Percentiles rank a stretch among this genome's conserved stretches.
Evolutionary conservation across 768 basidiomycete genomes (phyloP).

Genomic region (Pulveroboletus ravenelii): DNA sequence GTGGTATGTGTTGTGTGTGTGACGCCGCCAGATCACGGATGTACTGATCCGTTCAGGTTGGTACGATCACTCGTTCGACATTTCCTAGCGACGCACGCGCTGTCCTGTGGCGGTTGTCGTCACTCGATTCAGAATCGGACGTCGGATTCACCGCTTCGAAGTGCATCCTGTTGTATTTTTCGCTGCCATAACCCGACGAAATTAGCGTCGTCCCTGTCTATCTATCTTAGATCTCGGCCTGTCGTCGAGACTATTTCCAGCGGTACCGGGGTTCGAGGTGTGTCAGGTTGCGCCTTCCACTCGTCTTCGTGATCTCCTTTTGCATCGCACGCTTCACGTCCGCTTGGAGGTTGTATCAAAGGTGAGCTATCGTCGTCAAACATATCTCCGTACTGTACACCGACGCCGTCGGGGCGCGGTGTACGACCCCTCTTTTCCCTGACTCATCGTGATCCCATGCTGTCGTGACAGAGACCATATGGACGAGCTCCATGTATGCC

Average conservation of each 20-base stretch:
- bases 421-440: not conserved
- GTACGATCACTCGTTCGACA: not conserved
- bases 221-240: slow-evolving; percentile 2
- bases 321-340: not conserved
- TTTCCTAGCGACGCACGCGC: not conserved
- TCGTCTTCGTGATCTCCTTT: slow-evolving; percentile 2
- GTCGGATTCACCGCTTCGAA: slow-evolving; percentile 7
- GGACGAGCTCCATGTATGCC: not conserved
- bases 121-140: slow-evolving; percentile 6
- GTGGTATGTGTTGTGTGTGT: not conserved
- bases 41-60: not conserved
- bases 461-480: not conserved
- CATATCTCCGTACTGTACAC: not conserved
- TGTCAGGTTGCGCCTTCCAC: not conserved
- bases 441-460: not conserved
- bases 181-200: not conserved
- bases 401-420: no score
- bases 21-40: not conserved
- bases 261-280: not conserved
- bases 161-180: not conserved
- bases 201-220: not conserved
- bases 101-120: not conserved
- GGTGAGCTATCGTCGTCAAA: not conserved
- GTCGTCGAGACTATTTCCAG: slow-evolving; percentile 3
- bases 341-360: not conserved